Conservation (phyloP, 2,329 filamentous ascomycete species). For the Ilyonectria mors-panacis region DNA sequence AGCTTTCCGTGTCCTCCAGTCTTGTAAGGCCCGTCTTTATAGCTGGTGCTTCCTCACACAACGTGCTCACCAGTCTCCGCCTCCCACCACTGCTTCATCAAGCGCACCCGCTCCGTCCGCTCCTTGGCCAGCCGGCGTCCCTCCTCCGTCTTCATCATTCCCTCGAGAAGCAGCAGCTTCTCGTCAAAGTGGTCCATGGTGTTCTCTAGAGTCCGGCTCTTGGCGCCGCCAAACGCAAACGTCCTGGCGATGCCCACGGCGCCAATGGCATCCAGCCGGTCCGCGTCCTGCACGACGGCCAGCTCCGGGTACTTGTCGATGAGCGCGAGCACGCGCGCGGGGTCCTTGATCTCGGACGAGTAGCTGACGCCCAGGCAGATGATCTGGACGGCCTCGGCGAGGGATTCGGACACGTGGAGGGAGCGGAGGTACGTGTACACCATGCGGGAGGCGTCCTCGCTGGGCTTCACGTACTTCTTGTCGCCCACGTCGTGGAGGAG, state of each 20-base stretch:
- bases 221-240: constrained; percentile 76
- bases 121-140: constrained; percentile 68
- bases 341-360: constrained; percentile 78
- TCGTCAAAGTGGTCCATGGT: constrained; percentile 83
- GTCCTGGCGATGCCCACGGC: constrained; percentile 85
- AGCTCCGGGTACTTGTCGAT: constrained; percentile 72
- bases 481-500: constrained; percentile 93
- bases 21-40: no score
- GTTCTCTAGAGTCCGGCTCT: constrained; percentile 70
- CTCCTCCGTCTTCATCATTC: constrained; percentile 75
- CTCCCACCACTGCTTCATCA: constrained; percentile 72
- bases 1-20: background rate
- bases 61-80: constrained; percentile 60
- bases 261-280: constrained; percentile 91
- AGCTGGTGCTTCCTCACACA: constrained; percentile 15
- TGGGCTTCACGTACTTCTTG: constrained; percentile 79
- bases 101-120: constrained; percentile 66
- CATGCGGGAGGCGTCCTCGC: constrained; percentile 70
- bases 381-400: constrained; percentile 78
- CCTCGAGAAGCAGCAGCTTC: constrained; percentile 78
- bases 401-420: constrained; percentile 67
- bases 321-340: constrained; percentile 71
- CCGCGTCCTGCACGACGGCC: constrained; percentile 91
- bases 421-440: constrained; percentile 69
- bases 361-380: constrained; percentile 86